Percentiles rank a stretch among this genome's conserved stretches.
phyloP scores from a whole-genome alignment of 2,329 filamentous ascomycete genomes.

The Fusarium domesticum region DNA sequence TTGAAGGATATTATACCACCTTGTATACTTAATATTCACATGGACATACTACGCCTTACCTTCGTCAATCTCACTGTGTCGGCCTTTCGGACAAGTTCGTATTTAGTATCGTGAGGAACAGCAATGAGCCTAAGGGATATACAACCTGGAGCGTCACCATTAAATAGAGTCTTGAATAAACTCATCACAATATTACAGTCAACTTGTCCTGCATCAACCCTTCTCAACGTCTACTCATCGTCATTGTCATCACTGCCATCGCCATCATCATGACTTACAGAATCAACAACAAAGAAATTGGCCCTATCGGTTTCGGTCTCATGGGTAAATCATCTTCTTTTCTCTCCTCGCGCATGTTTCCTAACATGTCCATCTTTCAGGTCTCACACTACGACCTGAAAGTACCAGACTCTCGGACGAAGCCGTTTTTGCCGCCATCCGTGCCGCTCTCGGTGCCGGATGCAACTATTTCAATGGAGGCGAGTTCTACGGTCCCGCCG shows the following conservation, averaged over 20 bases:
- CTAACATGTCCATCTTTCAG: conserved; percentile 16
- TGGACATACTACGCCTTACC: too few species aligned
- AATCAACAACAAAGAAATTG: conserved; percentile 22
- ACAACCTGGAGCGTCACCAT: too few species aligned
- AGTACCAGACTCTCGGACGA: conserved; percentile 33
- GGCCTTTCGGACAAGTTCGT: too few species aligned
- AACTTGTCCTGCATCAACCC: conserved; percentile 1
- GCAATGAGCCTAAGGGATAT: too few species aligned
- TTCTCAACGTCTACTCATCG: background rate
- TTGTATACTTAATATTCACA: too few species aligned
- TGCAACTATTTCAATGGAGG: conserved; percentile 54
- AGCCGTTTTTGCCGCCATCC: conserved; percentile 50
- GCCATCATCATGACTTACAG: conserved; percentile 25
- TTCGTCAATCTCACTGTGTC: too few species aligned
- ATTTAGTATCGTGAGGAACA: too few species aligned
- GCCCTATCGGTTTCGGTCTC: conserved; percentile 27
- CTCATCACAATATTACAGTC: too few species aligned
- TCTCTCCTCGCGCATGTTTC: conserved; percentile 11
- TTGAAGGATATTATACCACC: too few species aligned
- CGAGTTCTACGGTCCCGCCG: conserved; percentile 58
- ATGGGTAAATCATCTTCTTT: conserved; percentile 28
- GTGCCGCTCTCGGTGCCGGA: conserved; percentile 44
- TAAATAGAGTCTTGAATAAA: too few species aligned
- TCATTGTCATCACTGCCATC: background rate
- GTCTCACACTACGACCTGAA: conserved; percentile 18